Base-by-base conservation (phyloP, 352 stramenopile species). In the Stephanocyclus meneghinianus region DNA sequence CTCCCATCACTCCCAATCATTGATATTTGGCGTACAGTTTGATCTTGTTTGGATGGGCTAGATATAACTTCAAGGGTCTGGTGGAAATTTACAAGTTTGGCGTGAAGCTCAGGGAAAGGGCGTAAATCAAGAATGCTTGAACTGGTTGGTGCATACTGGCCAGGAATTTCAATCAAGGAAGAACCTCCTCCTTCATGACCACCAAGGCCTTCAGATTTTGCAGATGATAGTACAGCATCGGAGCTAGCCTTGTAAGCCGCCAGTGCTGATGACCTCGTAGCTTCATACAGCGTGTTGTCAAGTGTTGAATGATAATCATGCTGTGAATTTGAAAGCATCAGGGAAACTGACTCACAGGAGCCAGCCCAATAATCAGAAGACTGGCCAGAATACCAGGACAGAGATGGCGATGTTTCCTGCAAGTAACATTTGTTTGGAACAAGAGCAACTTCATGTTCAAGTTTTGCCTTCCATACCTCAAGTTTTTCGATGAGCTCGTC, bases 1-100 rank as follows among this genome's bases (percentile, higher is more conserved):
- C 82, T 86, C 30, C 91, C 91, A 80, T 95, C 87, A 66, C 82
- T 93, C 30, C 89, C 91, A 40, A 93, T 66, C 86, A 94, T 92
- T 18, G 84, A 83, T 62, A 93, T 90, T 62, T 87, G 57, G 53
- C 88, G 78, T 8, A 94, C 81, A 53, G 40, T 50, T 55, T 72
- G 64, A 70, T 83, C 66, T 57, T 89, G 78, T 48, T 83, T 81
- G 16, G 74, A 81, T 53, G 50, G 53, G 59, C 61, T 83, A 35
- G 45, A 81, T 30, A 70, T 83, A 21, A 88, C 65, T 55, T 88
- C 73, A 4, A 94, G 59, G 67, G 85, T 88, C 60, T 91, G 88
- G 30, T 90, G 83, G 63, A 95, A 95, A 9, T 78, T 76, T 7
- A 91, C 56, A 9, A 95, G 65, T 76, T 94, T 93, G 9, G 81